These are phyloP conservation scores for Globisporangium spinosum DNA, from an alignment of 352 stramenopile species.

Conservation along the genomic window DNA sequence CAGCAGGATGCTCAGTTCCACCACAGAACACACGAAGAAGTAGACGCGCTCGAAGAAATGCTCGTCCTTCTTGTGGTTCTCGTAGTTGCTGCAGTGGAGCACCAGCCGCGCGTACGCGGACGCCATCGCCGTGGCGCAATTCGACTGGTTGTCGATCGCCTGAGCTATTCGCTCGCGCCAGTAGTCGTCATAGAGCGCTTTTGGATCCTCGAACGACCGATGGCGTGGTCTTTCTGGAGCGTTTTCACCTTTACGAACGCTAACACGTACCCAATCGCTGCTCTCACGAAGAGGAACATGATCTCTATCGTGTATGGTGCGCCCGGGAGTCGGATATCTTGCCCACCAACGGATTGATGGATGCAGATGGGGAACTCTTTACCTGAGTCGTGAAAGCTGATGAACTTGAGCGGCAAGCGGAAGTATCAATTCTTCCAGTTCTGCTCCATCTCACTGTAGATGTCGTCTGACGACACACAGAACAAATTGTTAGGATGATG, in stretches of 20 bases:
- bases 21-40: constrained; percentile 70
- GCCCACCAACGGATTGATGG: not conserved
- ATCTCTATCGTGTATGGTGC: constrained; percentile 34
- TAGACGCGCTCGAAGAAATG: constrained; percentile 81
- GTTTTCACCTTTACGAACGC: constrained; percentile 55
- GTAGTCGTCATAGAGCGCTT: constrained; percentile 21
- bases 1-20: constrained; percentile 53
- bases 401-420: constrained; percentile 62
- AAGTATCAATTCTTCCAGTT: constrained; percentile 43
- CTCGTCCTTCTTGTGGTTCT: constrained; percentile 81
- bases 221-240: constrained; percentile 41
- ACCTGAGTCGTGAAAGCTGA: constrained; percentile 63
- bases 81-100: constrained; percentile 80
- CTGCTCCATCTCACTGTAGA: constrained; percentile 66
- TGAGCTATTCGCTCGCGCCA: constrained; percentile 27
- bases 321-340: not conserved
- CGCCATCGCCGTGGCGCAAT: constrained; percentile 38
- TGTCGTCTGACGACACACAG: constrained; percentile 33
- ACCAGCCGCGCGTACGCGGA: constrained; percentile 63
- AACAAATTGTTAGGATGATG: not conserved
- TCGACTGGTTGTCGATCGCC: constrained; percentile 27
- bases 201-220: constrained; percentile 24
- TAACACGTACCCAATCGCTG: constrained; percentile 61
- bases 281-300: constrained; percentile 68
- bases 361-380: not conserved